Percentiles rank a stretch among this genome's conserved stretches.
phyloP scores from a whole-genome alignment of 176 grass and related monocot genomes.

The Musa schizocarpa region DNA sequence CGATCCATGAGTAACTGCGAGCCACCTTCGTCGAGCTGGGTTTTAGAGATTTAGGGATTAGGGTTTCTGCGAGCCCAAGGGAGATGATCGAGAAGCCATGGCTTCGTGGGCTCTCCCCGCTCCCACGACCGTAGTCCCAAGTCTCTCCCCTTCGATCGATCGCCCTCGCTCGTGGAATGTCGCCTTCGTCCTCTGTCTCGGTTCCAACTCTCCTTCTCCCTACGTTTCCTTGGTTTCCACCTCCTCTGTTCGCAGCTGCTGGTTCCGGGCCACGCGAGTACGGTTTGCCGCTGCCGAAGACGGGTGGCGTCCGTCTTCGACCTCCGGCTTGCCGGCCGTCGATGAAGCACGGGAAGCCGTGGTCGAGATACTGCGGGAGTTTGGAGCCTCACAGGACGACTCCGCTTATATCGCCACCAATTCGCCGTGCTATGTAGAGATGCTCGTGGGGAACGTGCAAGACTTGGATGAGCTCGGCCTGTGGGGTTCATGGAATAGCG shows the following conservation, averaged over 20 bases:
- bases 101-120: background rate
- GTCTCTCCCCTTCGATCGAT: background rate
- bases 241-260: background rate
- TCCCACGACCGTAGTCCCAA: background rate
- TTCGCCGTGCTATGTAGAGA: conserved; percentile 44
- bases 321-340: background rate
- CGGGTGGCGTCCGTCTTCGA: background rate
- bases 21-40: background rate
- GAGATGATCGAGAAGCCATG: conserved; percentile 12
- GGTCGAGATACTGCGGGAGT: conserved; percentile 37
- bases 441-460: conserved; percentile 55
- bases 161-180: background rate
- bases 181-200: background rate
- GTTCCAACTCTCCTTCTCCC: background rate
- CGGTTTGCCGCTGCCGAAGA: background rate
- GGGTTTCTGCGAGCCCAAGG: conserved; percentile 3
- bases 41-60: background rate
- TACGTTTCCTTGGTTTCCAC: background rate
- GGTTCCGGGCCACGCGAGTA: background rate
- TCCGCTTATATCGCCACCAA: conserved; percentile 36
- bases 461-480: conserved; percentile 62
- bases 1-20: no score
- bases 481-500: conserved; percentile 64
- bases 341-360: conserved; percentile 39
- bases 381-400: conserved; percentile 38